Percentiles rank a stretch among this genome's conserved stretches.
Conservation (phyloP, 1,284 basidiomycete genomes). For the Porphyrellus sp. region DNA sequence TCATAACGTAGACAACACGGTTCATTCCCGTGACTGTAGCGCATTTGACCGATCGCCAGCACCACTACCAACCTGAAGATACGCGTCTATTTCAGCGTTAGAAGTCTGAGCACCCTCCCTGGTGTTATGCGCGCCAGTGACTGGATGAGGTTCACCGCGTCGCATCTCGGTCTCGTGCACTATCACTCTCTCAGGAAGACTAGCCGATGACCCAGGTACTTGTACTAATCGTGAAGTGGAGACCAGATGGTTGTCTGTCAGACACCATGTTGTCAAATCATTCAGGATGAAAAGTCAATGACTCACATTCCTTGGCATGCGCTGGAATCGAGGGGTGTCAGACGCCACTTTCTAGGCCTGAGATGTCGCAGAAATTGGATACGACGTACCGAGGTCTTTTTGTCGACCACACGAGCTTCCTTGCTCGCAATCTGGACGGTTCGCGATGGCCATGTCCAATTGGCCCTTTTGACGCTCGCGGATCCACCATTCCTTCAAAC, state of each 20-base stretch:
- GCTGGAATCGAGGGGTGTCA: slow-evolving; percentile 37
- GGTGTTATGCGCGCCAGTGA: neutral
- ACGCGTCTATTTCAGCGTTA: neutral
- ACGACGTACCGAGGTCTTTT: slow-evolving; percentile 57
- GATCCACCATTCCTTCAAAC: slow-evolving; percentile 76
- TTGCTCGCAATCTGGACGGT: slow-evolving; percentile 61
- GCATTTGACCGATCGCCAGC: slow-evolving; percentile 1
- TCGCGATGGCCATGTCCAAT: slow-evolving; percentile 49
- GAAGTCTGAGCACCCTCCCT: slow-evolving; percentile 7
- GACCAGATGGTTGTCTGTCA: slow-evolving; percentile 50
- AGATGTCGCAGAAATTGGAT: neutral
- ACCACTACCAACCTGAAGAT: neutral
- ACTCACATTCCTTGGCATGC: slow-evolving; percentile 71
- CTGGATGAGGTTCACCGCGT: neutral
- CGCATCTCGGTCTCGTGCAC: slow-evolving; percentile 1
- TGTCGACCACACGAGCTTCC: slow-evolving; percentile 55
- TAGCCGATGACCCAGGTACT: neutral
- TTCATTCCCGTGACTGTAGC: neutral
- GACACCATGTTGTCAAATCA: slow-evolving; percentile 5
- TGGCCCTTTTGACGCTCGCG: slow-evolving; percentile 67
- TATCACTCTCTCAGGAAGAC: neutral
- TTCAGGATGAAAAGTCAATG: neutral
- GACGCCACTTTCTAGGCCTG: neutral
- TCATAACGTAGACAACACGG: neutral
- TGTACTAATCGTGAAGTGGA: slow-evolving; percentile 15